Conservation (phyloP, 1,284 basidiomycete species). For the Apiotrichum gamsii region DNA sequence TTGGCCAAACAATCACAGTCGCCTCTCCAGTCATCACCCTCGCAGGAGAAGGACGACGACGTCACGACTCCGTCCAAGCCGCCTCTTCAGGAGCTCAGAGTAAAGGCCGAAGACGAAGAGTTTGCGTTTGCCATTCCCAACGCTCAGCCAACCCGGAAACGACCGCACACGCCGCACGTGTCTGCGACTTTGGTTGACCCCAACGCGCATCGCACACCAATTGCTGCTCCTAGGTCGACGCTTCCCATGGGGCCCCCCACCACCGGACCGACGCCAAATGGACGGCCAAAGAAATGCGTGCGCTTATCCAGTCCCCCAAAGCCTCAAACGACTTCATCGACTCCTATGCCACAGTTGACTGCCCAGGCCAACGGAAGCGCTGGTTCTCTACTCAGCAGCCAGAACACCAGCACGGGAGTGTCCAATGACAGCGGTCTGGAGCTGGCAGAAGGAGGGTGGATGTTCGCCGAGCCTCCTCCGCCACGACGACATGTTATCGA, state of each 20-base stretch:
- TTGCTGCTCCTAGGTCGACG: no score
- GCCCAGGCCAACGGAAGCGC: no score
- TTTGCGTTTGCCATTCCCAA: conserved; percentile 1
- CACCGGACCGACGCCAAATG: neutral
- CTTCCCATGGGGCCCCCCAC: neutral
- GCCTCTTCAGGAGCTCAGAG: neutral
- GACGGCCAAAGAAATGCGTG: conserved; percentile 10
- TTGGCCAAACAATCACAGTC: conserved; percentile 21
- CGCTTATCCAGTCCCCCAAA: conserved; percentile 6
- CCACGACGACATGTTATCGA: conserved; percentile 50
- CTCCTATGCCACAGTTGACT: neutral
- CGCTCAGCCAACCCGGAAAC: conserved; percentile 5
- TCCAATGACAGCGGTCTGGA: neutral
- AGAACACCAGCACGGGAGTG: no score
- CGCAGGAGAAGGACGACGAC: neutral
- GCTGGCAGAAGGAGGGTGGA: conserved; percentile 41
- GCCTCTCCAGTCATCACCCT: neutral
- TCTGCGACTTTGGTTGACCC: neutral
- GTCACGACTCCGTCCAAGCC: neutral
- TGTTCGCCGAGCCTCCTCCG: conserved; percentile 58
- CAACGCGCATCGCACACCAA: neutral
- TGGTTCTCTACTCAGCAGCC: no score
- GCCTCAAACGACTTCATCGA: neutral
- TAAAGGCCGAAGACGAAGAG: neutral
- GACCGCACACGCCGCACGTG: neutral